phyloP scores from a whole-genome alignment of 2,329 filamentous ascomycete species.

The Verticillium dahliae region DNA sequence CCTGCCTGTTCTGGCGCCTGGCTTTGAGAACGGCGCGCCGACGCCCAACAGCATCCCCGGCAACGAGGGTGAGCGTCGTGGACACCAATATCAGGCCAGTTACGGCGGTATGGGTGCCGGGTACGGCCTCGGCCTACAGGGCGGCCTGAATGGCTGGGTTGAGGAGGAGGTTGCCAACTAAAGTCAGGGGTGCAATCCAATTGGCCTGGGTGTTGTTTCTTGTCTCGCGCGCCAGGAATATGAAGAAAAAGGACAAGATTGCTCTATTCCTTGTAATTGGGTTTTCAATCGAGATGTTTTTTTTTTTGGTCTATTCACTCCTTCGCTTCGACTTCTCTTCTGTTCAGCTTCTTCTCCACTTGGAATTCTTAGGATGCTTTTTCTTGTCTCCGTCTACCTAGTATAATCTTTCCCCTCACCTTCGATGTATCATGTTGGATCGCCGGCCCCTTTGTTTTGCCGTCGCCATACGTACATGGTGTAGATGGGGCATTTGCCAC shows the following conservation, averaged over 20 bases:
- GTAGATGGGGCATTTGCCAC: neutral
- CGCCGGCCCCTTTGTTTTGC: neutral
- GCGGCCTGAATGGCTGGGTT: conserved; percentile 60
- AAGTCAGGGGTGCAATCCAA: conserved; percentile 10
- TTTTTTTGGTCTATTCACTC: conserved; percentile 1
- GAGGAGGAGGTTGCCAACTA: conserved; percentile 60
- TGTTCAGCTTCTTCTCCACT: conserved; percentile 14
- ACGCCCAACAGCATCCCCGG: conserved; percentile 42
- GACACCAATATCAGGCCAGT: conserved; percentile 61
- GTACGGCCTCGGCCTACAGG: conserved; percentile 57
- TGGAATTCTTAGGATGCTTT: conserved; percentile 17
- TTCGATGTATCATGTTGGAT: conserved; percentile 18
- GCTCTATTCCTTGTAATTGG: conserved; percentile 4
- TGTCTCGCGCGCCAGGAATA: conserved; percentile 4
- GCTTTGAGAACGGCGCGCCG: conserved; percentile 53
- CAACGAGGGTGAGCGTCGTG: conserved; percentile 49
- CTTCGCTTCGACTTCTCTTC: conserved; percentile 1
- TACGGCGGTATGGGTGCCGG: conserved; percentile 54
- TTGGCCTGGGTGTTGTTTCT: conserved; percentile 11
- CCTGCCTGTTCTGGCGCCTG: conserved; percentile 65
- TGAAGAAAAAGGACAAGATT: neutral
- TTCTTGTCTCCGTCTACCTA: conserved; percentile 18
- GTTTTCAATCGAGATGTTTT: conserved; percentile 1
- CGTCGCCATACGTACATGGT: neutral
- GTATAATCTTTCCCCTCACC: conserved; percentile 25